Conservation (phyloP, 768 basidiomycete species). For the Coprinellus aureogranulatus region DNA sequence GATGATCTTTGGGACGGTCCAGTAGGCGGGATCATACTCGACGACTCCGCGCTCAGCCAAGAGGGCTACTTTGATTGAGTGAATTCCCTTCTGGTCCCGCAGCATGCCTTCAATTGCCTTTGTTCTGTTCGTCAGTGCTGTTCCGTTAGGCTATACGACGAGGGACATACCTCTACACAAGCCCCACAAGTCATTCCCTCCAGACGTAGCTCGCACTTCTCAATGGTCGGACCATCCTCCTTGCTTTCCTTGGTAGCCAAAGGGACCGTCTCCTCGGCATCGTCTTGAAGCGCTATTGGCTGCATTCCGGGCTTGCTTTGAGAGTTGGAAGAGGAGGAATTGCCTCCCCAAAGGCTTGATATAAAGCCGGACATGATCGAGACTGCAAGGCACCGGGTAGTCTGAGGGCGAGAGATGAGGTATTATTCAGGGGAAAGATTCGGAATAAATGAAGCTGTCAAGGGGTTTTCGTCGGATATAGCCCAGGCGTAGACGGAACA, state of each 20-base stretch:
- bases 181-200: constrained; percentile 91
- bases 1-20: constrained; percentile 79
- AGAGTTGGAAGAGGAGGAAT: constrained; percentile 10
- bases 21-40: constrained; percentile 81
- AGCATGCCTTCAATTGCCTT: constrained; percentile 87
- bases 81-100: constrained; percentile 81
- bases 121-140: neutral
- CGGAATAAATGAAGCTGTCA: neutral
- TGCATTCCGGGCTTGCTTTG: constrained; percentile 6
- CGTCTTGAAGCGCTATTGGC: constrained; percentile 17
- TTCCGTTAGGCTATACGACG: neutral
- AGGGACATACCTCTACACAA: constrained; percentile 75
- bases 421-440: neutral
- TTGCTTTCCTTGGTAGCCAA: too few species aligned
- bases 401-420: neutral
- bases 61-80: constrained; percentile 91
- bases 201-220: constrained; percentile 75
- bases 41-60: constrained; percentile 90
- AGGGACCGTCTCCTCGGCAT: constrained; percentile 19
- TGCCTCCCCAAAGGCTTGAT: constrained; percentile 2
- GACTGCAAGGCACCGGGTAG: constrained; percentile 5
- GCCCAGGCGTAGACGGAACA: neutral
- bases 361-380: constrained; percentile 10
- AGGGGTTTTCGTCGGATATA: neutral
- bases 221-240: constrained; percentile 27